Evolutionary conservation across 108 stramenopile genomes (phyloP).

Genomic region (Fragilaria crotonensis): DNA sequence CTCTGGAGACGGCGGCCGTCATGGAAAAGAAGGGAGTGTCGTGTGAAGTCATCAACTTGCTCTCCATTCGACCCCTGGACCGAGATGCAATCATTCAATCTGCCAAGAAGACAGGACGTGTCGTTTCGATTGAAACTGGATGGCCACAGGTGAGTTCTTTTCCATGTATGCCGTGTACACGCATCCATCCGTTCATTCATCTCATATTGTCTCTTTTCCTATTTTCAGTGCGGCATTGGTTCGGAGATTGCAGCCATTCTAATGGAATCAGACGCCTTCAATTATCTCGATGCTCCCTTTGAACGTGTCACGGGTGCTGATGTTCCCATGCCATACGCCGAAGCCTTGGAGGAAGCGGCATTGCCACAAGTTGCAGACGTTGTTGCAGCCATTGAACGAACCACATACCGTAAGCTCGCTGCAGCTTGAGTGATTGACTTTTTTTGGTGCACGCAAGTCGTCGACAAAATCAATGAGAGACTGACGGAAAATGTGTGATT

Average conservation of each 20-base stretch:
- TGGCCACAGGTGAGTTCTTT: no score
- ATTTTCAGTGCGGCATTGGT: slow-evolving; percentile 95
- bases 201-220: no score
- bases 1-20: slow-evolving; percentile 89
- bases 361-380: slow-evolving; percentile 93
- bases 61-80: slow-evolving; percentile 93
- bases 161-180: no score
- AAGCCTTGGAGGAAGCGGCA: slow-evolving; percentile 85
- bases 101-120: slow-evolving; percentile 93
- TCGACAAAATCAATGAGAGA: no score
- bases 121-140: slow-evolving; percentile 96
- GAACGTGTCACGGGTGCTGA: slow-evolving; percentile 97
- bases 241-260: slow-evolving; percentile 95
- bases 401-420: slow-evolving; percentile 72
- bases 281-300: slow-evolving; percentile 98
- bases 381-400: slow-evolving; percentile 81
- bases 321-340: slow-evolving; percentile 99
- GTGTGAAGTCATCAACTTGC: slow-evolving; percentile 92
- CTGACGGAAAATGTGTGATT: no score
- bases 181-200: no score
- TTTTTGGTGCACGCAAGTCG: no score
- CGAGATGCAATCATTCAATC: slow-evolving; percentile 88
- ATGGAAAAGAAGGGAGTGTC: slow-evolving; percentile 81
- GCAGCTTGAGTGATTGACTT: slow-evolving; percentile 44
- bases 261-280: slow-evolving; percentile 96